Conservation (phyloP, 2,329 filamentous ascomycete species). For the Alternaria triticina region DNA sequence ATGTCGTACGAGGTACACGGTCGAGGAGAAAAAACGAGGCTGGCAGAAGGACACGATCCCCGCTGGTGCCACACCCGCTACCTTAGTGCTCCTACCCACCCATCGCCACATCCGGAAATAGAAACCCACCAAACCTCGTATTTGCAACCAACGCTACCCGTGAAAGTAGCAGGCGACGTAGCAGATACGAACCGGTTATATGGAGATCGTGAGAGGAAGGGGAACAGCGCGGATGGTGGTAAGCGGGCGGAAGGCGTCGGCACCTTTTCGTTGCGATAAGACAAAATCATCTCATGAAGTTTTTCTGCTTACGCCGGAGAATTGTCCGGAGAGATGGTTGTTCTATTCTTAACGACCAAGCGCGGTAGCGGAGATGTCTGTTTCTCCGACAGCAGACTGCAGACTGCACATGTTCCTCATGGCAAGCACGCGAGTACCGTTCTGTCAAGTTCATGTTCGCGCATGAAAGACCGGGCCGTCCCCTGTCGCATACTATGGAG, state of each 20-base stretch:
- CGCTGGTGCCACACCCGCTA: constrained; percentile 9
- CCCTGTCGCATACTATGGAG: constrained; percentile 10
- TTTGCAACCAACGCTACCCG: neutral
- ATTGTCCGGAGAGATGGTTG: neutral
- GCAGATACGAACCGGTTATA: neutral
- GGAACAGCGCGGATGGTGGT: neutral
- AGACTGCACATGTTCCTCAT: neutral
- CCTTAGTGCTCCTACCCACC: neutral
- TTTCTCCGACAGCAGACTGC: neutral
- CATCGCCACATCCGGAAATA: constrained; percentile 7
- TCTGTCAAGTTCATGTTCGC: neutral
- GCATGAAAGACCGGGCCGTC: neutral
- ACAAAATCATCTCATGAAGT: too few species aligned
- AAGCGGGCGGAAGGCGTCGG: neutral
- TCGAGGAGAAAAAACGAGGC: neutral
- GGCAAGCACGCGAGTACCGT: neutral
- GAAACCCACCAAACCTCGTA: neutral
- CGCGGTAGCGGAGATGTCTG: neutral
- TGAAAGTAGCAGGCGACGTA: neutral
- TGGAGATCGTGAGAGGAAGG: neutral
- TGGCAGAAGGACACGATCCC: neutral
- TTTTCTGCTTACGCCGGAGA: neutral
- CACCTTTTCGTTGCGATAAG: neutral
- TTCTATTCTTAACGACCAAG: neutral
- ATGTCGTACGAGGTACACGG: neutral